Evolutionary conservation across 371 early-diverging fungal species (phyloP).

Genomic region (Ecytonucleospora hepatopenaei): DNA sequence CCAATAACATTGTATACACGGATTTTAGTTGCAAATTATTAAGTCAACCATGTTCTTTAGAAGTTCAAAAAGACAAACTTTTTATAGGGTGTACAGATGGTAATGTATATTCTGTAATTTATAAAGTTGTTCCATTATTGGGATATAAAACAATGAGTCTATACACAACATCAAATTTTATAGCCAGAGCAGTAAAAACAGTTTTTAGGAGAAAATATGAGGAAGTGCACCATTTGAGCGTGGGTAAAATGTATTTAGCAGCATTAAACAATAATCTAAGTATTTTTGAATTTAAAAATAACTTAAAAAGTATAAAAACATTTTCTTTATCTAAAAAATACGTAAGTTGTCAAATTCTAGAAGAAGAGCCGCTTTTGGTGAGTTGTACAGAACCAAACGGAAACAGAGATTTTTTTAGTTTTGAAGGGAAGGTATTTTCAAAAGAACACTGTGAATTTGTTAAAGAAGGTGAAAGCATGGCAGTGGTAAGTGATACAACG

Average conservation of each 20-base stretch:
- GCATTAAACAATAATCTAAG: constrained; percentile 18
- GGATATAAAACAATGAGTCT: constrained; percentile 30
- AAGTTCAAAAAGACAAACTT: constrained; percentile 15
- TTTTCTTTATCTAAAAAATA: constrained; percentile 31
- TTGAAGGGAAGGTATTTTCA: constrained; percentile 10
- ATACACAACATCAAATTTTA: constrained; percentile 22
- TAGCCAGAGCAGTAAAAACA: constrained; percentile 15
- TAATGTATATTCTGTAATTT: constrained; percentile 36
- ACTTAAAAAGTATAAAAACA: constrained; percentile 15
- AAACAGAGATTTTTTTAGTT: constrained; percentile 36
- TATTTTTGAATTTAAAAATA: constrained; percentile 23
- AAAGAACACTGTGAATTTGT: not conserved
- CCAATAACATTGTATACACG: constrained; percentile 22
- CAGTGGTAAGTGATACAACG: not conserved
- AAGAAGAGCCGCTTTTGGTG: constrained; percentile 38
- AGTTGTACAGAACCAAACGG: constrained; percentile 26
- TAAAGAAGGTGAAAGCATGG: not conserved
- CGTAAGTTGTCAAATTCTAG: constrained; percentile 29
- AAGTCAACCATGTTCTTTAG: constrained; percentile 4
- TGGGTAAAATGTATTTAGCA: constrained; percentile 25
- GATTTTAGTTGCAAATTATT: constrained; percentile 25
- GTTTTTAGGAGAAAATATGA: constrained; percentile 25
- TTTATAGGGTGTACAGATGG: constrained; percentile 45
- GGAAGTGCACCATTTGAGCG: constrained; percentile 8
- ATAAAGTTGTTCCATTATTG: constrained; percentile 24